Base-by-base conservation (phyloP, 164 flowering plant genomes). In the Warburgia ugandensis region DNA sequence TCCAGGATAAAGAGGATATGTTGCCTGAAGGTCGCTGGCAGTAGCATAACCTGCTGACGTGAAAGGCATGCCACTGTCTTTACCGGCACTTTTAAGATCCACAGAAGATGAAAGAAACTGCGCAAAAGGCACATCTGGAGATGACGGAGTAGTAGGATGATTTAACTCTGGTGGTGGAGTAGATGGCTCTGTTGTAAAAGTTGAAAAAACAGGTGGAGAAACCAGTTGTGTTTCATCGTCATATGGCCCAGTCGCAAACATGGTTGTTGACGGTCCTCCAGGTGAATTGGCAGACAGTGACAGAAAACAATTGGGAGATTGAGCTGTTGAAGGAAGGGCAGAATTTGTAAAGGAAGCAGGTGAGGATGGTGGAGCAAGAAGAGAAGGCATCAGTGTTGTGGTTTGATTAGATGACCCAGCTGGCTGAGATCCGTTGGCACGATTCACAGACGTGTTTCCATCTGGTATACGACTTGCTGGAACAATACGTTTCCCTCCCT, bases 111-210 rank as follows among this genome's bases (percentile, higher is more conserved):
- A 76, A 45, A 92, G 83, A 53, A 84, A 82, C 48, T 68, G 86
- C 21, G 97, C 99, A 61, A 64, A 92, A 39, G 99, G 99, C 22
- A 92, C 99, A 69, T 92, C 99, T 3, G 99, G 99, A n/a, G 99
- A 92, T 20, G 99, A 92, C n/a, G 99, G 99, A 21, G 96, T 88
- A 12, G 99, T 92, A 42, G 74, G 72, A 66, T 87, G 96, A 52
- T 89, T 91, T 54, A 79, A 55, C 60, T 91, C 98, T 5, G 95
- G 96, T 37, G 96, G 98, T 17, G 98, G 98, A 31, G 96, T 91
- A 8, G 98, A 87, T 50, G 95, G 96, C 65, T 87, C 96, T 38
- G 98, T 92, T 39, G 96, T 92, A 65, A 76, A 92, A 37, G 95
- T 83, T 32, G 99, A 92, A 67, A 92, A 86, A 43, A 82, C 99